These are phyloP conservation scores for Rehmannia glutinosa DNA, from an alignment of 257 asterid genomes.

Conservation along the genomic window DNA sequence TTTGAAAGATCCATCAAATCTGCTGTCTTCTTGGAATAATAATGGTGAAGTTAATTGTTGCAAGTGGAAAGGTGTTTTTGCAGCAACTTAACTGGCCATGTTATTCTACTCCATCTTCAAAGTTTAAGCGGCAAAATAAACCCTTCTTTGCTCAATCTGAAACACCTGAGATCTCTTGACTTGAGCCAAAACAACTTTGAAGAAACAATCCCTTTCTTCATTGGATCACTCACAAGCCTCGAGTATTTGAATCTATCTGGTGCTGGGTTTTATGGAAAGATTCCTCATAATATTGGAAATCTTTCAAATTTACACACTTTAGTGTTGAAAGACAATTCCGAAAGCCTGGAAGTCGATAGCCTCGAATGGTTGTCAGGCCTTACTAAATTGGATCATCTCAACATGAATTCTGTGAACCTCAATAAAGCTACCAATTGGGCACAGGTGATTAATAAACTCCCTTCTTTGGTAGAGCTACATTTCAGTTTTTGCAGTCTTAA, in stretches of 20 bases:
- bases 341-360: no score
- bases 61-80: constrained; percentile 23
- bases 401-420: not conserved
- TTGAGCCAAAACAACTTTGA: constrained; percentile 9
- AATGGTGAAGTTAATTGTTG: constrained; percentile 14
- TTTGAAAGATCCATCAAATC: constrained; percentile 4
- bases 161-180: constrained; percentile 20
- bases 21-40: constrained; percentile 16
- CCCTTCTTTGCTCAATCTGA: constrained; percentile 22
- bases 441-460: not conserved
- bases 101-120: constrained; percentile 2
- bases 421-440: not conserved
- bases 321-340: not conserved
- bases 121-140: not conserved
- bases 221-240: constrained; percentile 7
- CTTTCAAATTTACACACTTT: constrained; percentile 19
- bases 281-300: constrained; percentile 21
- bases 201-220: constrained; percentile 20
- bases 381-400: not conserved
- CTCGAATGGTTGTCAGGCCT: not conserved
- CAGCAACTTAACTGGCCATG: constrained; percentile 12
- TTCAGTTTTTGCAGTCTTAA: not conserved
- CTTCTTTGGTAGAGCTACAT: not conserved
- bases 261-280: constrained; percentile 8
- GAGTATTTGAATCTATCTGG: constrained; percentile 17